Evolutionary conservation across 805 yeast genomes (phyloP), one percentile per base, ranked within the genome.

Genomic region (Wickerhamomyces hampshirensis): DNA sequence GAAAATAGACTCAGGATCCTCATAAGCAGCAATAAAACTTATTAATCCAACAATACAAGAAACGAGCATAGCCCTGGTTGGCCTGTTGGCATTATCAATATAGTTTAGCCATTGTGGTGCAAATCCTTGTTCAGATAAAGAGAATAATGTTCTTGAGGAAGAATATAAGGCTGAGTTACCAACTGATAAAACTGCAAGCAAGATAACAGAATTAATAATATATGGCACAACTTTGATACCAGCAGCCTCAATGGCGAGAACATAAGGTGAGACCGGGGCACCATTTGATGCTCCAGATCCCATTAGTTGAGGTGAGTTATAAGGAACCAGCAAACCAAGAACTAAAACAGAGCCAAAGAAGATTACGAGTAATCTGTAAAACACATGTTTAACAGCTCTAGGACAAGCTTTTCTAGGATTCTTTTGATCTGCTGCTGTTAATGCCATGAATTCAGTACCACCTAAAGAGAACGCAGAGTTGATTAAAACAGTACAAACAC

Each of bases 161-260:
- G 81, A 84, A 55, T 71, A 83, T 28, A 81, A 75, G 2, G 88
- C 75, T 17, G 87, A 76, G 65, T 82, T 83, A 47, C 87, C 88
- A 35, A 82, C 89, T 6, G 88, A 81, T 37, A 80, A 59, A 18
- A 83, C 86, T 4, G 89, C 79, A 39, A 82, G 59, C 62, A 83
- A 65, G 47, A 83, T 80, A 29, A 82, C 86, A 15, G 77, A 85
- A 55, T 83, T 83, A 66, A 83, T 80, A 43, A 83, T 73, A 35
- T 80, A 75, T 34, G 89, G 89, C 33, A 81, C 68, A 28, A 76
- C 83, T 33, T 62, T 63, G 46, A 82, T 83, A 36, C 69, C 62
- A 21, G 69, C 63, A 8, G 24, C 7, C 11, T 21, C 24, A 38
- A 81, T 74, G 28, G 89, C 87, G 58, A 82, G 70, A 46, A 82